These are phyloP conservation scores for Cryptosporidium ubiquitum DNA, from an alignment of 169 alveolate genomes.

Conservation along the genomic window DNA sequence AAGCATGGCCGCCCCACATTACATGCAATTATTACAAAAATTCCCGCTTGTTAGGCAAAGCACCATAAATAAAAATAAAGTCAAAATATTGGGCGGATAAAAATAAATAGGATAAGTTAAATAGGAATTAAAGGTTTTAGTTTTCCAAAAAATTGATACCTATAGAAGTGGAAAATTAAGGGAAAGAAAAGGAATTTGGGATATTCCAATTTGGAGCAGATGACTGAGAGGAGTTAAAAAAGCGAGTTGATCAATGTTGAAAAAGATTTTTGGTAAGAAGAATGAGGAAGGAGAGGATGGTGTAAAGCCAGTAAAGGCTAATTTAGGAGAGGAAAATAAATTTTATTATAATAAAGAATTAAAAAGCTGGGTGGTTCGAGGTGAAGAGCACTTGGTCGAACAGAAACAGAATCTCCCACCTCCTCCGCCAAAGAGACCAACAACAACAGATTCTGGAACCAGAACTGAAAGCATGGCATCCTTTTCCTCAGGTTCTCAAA, in stretches of 20 bases:
- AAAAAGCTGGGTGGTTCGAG: slow-evolving; percentile 72
- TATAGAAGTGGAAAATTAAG: background rate
- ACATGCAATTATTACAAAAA: slow-evolving; percentile 8
- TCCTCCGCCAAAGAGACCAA: slow-evolving; percentile 49
- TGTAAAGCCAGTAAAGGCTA: slow-evolving; percentile 53
- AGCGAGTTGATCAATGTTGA: slow-evolving; percentile 12
- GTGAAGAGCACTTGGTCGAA: slow-evolving; percentile 62
- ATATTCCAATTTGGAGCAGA: background rate
- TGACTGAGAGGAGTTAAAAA: background rate
- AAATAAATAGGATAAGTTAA: slow-evolving; percentile 3
- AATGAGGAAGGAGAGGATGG: slow-evolving; percentile 66
- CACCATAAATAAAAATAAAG: background rate
- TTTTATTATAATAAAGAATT: slow-evolving; percentile 57
- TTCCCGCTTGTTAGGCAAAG: slow-evolving; percentile 6
- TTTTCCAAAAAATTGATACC: background rate
- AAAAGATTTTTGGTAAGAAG: slow-evolving; percentile 60
- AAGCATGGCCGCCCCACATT: slow-evolving; percentile 22
- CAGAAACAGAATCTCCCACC: slow-evolving; percentile 57
- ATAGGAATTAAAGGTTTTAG: background rate
- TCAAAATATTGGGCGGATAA: slow-evolving; percentile 15
- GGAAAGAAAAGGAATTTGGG: background rate
- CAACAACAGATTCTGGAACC: slow-evolving; percentile 49
- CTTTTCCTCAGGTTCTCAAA: slow-evolving; percentile 9
- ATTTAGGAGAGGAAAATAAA: slow-evolving; percentile 66
- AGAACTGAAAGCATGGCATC: slow-evolving; percentile 36